phyloP scores from a whole-genome alignment of 441 rosid genomes.

The Omphalea diandra region DNA sequence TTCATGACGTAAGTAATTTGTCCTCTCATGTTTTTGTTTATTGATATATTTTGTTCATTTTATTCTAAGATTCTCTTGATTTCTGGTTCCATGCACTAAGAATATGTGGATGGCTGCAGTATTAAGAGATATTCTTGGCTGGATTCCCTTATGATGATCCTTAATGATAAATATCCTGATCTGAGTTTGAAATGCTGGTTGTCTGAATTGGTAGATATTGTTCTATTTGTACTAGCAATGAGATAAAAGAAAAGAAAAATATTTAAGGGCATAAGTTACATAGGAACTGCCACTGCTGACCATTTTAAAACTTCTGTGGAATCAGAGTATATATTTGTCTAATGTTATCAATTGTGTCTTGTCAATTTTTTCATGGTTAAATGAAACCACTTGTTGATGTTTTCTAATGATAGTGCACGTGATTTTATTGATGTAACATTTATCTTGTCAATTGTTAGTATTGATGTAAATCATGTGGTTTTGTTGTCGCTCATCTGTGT shows the following conservation, averaged over 20 bases:
- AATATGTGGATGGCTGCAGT: background rate
- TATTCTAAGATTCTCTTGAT: constrained; percentile 5
- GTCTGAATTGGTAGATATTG: background rate
- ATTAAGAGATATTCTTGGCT: background rate
- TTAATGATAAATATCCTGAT: background rate
- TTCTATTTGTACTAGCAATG: background rate
- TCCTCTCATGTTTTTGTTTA: background rate
- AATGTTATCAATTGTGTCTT: no score
- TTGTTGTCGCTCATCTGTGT: no score
- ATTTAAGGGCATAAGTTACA: background rate
- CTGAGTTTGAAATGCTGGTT: background rate
- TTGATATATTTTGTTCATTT: background rate
- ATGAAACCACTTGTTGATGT: no score
- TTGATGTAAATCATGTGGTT: no score
- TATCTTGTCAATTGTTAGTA: no score
- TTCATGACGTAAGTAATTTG: constrained; percentile 57
- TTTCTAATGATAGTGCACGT: no score
- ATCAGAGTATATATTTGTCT: no score
- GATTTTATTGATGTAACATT: no score
- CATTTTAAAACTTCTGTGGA: no score
- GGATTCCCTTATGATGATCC: background rate
- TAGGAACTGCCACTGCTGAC: background rate
- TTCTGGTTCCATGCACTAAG: background rate
- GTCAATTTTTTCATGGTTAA: no score
- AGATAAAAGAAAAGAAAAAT: background rate